Conservation (phyloP, 2,329 filamentous ascomycete species). For the Talaromyces sp. region DNA sequence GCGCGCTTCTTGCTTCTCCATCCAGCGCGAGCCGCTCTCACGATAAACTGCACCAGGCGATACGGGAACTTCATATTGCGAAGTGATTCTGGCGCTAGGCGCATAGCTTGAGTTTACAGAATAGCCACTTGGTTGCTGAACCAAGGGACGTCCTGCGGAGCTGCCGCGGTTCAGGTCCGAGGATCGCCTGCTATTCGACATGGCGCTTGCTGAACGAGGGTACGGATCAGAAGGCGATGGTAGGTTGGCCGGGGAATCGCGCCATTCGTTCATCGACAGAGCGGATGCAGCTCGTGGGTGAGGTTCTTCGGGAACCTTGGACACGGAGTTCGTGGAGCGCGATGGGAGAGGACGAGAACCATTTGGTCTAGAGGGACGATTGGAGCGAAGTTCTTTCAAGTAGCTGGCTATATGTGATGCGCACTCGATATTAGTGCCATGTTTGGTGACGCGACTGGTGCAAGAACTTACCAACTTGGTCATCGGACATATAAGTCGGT, state of each 20-base stretch:
- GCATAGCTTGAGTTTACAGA: constrained; percentile 35
- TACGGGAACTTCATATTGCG: constrained; percentile 27
- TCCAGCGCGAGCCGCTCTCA: constrained; percentile 53
- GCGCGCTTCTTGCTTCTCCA: constrained; percentile 58
- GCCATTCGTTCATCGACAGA: constrained; percentile 36
- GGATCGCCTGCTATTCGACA: constrained; percentile 38
- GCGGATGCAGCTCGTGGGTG: constrained; percentile 44
- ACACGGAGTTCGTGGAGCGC: constrained; percentile 1
- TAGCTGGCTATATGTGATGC: constrained; percentile 50
- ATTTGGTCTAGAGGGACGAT: constrained; percentile 55
- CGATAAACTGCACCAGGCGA: constrained; percentile 48
- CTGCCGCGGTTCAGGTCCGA: constrained; percentile 29
- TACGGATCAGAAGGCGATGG: constrained; percentile 24
- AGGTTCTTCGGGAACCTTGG: constrained; percentile 27
- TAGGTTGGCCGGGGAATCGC: constrained; percentile 22
- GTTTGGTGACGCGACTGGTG: background rate
- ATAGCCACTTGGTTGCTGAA: constrained; percentile 35
- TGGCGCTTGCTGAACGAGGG: constrained; percentile 39
- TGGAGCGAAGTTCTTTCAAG: constrained; percentile 57
- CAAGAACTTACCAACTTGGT: constrained; percentile 43
- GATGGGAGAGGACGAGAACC: constrained; percentile 58
- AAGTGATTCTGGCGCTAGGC: constrained; percentile 33
- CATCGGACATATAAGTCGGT: constrained; percentile 45
- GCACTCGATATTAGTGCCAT: background rate
- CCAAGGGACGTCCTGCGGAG: constrained; percentile 35